phyloP scores from a whole-genome alignment of 164 flowering plant species.

The Chimonanthus salicifolius region DNA sequence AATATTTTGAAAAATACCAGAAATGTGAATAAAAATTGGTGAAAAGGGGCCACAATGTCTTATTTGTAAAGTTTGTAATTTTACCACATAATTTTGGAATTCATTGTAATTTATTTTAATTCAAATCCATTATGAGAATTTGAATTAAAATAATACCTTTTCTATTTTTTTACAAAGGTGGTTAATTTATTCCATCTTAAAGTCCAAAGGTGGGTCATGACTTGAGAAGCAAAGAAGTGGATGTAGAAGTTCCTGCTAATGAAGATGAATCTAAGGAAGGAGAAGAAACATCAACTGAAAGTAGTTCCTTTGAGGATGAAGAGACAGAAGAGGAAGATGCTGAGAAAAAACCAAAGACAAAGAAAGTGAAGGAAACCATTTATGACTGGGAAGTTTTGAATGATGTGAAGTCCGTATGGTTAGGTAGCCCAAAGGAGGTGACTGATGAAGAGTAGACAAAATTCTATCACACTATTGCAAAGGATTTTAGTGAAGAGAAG shows the following conservation, averaged over 20 bases:
- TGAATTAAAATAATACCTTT: no score
- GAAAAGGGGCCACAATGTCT: no score
- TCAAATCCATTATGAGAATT: no score
- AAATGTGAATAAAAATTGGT: no score
- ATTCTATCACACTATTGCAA: constrained; percentile 83
- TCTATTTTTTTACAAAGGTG: no score
- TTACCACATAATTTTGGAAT: no score
- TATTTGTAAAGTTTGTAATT: no score
- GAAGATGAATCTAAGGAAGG: constrained; percentile 86
- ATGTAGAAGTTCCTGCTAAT: constrained; percentile 89
- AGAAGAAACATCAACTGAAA: constrained; percentile 67
- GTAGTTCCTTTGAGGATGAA: constrained; percentile 54
- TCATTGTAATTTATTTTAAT: no score
- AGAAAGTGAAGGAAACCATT: constrained; percentile 77
- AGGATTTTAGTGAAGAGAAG: constrained; percentile 27
- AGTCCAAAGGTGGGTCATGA: no score
- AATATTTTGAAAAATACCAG: no score
- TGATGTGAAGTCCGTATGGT: constrained; percentile 95
- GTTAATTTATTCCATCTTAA: no score
- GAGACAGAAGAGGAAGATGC: constrained; percentile 66
- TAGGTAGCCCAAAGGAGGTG: constrained; percentile 89
- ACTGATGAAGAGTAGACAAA: constrained; percentile 93
- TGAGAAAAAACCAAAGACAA: constrained; percentile 85
- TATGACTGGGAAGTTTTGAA: constrained; percentile 92
- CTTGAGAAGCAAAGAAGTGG: constrained; percentile 63